Base-by-base conservation (phyloP, 1,284 basidiomycete species). In the Somion occarium region DNA sequence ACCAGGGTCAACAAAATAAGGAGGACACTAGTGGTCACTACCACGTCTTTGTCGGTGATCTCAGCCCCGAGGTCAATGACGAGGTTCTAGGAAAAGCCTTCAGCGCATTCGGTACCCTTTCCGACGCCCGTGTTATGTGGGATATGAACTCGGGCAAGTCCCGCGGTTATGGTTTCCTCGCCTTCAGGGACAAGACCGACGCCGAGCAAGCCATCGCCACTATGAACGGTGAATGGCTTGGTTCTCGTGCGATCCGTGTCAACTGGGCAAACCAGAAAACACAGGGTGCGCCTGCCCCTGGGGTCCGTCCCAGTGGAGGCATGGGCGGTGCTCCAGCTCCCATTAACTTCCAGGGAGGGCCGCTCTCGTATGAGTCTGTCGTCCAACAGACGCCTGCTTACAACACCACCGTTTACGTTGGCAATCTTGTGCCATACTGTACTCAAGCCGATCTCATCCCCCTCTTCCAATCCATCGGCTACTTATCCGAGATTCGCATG, bases 201-300 rank as follows among this genome's bases (percentile, higher is more conserved):
- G 97, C 97, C 25, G 95, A 98, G 68, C 92, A 96, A 68, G 95
- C 96, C 44, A 99, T 98, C 65, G 89, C 90, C 26, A 93, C 94
- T 49, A 98, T 98, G 95, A 98, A 99, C 65, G 97, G 97, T 51
- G 96, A 99, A 77, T 99, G 93, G 94, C 82, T 99, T 39, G 96
- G 96, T 46, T 92, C 92, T 43, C 85, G 97, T 56, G 93, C 95
- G 50, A 98, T 99, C 64, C 88, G 96, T 56, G 95, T 99, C 71
- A 99, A 99, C 75, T 99, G 96, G 96, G 96, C 96, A 46, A 98
- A 97, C 75, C 95, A 95, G 73, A 98, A 98, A 78, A 97, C 93
- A 22, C 91, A 93, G 70, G 87, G 86, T 53, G 75, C 66, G 18
- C 59, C 62, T 49, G 55, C 63, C 38, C 19, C 19, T 43, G 62